Conservation (phyloP, 192 early-diverging fungal genomes). For the Globomyces pollinis-pini region DNA sequence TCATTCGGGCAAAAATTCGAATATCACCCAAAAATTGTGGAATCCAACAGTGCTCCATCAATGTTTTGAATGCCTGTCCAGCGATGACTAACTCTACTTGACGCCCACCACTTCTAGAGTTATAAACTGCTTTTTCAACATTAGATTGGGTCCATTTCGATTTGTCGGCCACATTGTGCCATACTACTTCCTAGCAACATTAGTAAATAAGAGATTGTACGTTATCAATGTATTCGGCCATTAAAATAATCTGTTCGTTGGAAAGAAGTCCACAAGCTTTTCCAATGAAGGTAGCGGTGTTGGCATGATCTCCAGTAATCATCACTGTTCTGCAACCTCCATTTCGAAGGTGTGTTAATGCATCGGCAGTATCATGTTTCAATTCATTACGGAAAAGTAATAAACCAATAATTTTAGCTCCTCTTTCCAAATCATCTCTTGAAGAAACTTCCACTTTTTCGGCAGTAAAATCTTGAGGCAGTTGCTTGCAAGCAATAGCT, state of each 20-base stretch:
- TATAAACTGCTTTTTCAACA: slow-evolving; percentile 9
- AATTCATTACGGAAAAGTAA: slow-evolving; percentile 71
- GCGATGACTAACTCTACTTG: slow-evolving; percentile 65
- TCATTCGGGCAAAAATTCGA: slow-evolving; percentile 73
- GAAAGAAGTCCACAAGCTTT: slow-evolving; percentile 57
- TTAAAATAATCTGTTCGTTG: slow-evolving; percentile 35
- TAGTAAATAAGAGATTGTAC: neutral
- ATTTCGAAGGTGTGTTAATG: slow-evolving; percentile 55
- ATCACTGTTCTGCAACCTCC: slow-evolving; percentile 68
- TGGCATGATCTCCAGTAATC: slow-evolving; percentile 76
- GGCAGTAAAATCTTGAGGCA: slow-evolving; percentile 28
- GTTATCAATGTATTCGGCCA: slow-evolving; percentile 13
- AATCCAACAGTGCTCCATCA: slow-evolving; percentile 33
- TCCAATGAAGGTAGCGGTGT: slow-evolving; percentile 67
- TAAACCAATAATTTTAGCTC: slow-evolving; percentile 47
- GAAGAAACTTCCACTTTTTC: slow-evolving; percentile 30
- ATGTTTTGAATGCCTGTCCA: slow-evolving; percentile 54
- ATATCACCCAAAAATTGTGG: slow-evolving; percentile 56
- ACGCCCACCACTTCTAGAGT: slow-evolving; percentile 15
- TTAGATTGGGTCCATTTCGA: slow-evolving; percentile 14
- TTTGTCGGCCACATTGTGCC: slow-evolving; percentile 54
- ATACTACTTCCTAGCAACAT: slow-evolving; percentile 10
- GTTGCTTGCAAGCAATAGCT: slow-evolving; percentile 55
- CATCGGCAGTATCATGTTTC: slow-evolving; percentile 60
- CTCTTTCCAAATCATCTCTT: slow-evolving; percentile 56